Evolutionary conservation across 768 basidiomycete species (phyloP).

Genomic region (Tylopilus intermedius): DNA sequence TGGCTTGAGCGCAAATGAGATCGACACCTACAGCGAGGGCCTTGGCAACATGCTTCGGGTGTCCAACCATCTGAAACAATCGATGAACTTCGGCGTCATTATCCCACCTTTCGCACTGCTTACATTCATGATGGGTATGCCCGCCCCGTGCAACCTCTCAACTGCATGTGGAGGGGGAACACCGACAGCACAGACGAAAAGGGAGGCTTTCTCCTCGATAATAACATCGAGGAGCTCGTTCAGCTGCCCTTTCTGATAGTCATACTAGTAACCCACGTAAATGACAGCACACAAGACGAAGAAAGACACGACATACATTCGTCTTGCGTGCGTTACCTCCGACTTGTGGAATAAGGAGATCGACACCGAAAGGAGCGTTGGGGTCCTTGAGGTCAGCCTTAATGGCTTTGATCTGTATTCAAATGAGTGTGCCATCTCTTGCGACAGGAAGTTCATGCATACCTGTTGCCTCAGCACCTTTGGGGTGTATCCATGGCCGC

Average conservation of each 20-base stretch:
- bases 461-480: conserved; percentile 78
- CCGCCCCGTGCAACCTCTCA: conserved; percentile 75
- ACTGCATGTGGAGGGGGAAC: conserved; percentile 79
- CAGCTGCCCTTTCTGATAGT: conserved; percentile 87
- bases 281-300: neutral
- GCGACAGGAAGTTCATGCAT: conserved; percentile 8
- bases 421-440: conserved; percentile 3
- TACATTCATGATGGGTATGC: conserved; percentile 85
- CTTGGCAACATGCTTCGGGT: conserved; percentile 82
- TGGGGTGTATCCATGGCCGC: conserved; percentile 83
- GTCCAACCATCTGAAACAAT: conserved; percentile 72
- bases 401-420: conserved; percentile 57
- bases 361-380: conserved; percentile 85
- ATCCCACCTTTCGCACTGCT: conserved; percentile 13
- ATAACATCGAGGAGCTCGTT: conserved; percentile 83
- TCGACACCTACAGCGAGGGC: conserved; percentile 84
- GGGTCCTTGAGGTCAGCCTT: conserved; percentile 71
- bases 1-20: conserved; percentile 90
- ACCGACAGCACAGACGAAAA: conserved; percentile 91
- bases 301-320: conserved; percentile 48
- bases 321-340: conserved; percentile 88
- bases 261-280: conserved; percentile 44
- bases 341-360: conserved; percentile 82
- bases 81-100: neutral
- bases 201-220: conserved; percentile 80